Conservation (phyloP, 2,329 filamentous ascomycete species). For the Neocucurbitaria cava region DNA sequence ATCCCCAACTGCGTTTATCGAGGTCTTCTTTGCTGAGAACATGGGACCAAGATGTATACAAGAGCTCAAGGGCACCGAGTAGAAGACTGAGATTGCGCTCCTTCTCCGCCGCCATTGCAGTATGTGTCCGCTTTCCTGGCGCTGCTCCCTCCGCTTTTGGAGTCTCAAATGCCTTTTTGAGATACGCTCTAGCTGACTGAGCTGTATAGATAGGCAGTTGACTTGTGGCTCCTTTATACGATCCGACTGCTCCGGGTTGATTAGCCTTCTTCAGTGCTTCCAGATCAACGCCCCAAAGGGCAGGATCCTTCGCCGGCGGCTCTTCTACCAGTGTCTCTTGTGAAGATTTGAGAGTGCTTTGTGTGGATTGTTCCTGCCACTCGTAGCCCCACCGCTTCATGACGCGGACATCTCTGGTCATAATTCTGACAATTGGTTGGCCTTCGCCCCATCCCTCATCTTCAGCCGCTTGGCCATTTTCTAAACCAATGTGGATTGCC, state of each 20-base stretch:
- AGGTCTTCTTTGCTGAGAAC: constrained; percentile 70
- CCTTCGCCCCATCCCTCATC: constrained; percentile 77
- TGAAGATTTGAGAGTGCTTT: constrained; percentile 18
- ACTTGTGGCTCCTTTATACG: constrained; percentile 29
- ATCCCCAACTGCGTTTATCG: constrained; percentile 78
- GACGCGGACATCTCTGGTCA: constrained; percentile 76
- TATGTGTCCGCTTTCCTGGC: constrained; percentile 54
- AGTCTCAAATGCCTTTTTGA: constrained; percentile 65
- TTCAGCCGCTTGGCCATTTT: constrained; percentile 68
- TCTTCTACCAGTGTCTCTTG: constrained; percentile 23
- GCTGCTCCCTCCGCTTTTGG: constrained; percentile 42
- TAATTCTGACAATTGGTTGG: constrained; percentile 74
- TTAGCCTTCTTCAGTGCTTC: constrained; percentile 61
- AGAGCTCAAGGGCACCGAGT: constrained; percentile 72
- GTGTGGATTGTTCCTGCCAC: constrained; percentile 25
- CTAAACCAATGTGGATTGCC: constrained; percentile 76
- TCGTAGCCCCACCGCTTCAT: constrained; percentile 78
- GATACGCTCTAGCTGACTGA: constrained; percentile 68
- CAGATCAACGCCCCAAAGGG: constrained; percentile 66
- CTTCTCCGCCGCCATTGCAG: constrained; percentile 65
- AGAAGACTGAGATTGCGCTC: constrained; percentile 73
- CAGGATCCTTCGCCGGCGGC: constrained; percentile 48
- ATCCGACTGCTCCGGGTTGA: constrained; percentile 20
- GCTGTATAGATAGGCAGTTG: constrained; percentile 77
- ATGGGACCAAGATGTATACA: constrained; percentile 77